These are phyloP conservation scores for Tetrahymena thermophila DNA, from an alignment of 73 alveolate genomes.

Conservation along the genomic window DNA sequence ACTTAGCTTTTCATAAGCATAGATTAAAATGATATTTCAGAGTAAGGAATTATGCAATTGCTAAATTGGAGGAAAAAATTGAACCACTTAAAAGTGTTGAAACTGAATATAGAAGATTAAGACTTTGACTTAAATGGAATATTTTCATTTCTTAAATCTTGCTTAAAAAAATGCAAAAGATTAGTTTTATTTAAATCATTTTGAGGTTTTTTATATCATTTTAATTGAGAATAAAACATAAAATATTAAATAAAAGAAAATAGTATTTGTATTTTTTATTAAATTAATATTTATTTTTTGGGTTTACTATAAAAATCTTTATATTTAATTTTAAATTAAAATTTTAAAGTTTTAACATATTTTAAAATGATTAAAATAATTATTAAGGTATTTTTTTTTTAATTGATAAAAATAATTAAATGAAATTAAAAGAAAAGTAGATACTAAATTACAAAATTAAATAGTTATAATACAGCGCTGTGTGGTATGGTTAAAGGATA, in stretches of 20 bases:
- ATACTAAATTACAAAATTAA: too few species aligned
- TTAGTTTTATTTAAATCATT: neutral
- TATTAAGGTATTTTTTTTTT: too few species aligned
- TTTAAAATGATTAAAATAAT: too few species aligned
- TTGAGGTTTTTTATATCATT: neutral
- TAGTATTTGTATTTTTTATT: neutral
- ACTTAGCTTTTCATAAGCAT: neutral
- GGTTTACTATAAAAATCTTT: too few species aligned
- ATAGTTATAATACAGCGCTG: too few species aligned
- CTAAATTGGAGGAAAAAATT: neutral
- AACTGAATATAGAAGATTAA: neutral
- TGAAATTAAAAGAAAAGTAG: too few species aligned
- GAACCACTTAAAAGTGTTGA: neutral
- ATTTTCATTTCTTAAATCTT: neutral
- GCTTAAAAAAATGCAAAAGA: neutral
- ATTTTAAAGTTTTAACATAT: too few species aligned
- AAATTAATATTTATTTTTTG: neutral
- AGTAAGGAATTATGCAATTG: neutral
- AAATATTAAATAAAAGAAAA: too few species aligned
- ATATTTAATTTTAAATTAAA: too few species aligned
- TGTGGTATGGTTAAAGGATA: too few species aligned
- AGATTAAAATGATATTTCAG: neutral
- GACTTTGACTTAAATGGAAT: neutral
- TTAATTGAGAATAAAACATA: too few species aligned
- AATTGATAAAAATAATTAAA: too few species aligned